phyloP scores from a whole-genome alignment of 768 basidiomycete genomes.

The Rubroboletus pulcherrimus region DNA sequence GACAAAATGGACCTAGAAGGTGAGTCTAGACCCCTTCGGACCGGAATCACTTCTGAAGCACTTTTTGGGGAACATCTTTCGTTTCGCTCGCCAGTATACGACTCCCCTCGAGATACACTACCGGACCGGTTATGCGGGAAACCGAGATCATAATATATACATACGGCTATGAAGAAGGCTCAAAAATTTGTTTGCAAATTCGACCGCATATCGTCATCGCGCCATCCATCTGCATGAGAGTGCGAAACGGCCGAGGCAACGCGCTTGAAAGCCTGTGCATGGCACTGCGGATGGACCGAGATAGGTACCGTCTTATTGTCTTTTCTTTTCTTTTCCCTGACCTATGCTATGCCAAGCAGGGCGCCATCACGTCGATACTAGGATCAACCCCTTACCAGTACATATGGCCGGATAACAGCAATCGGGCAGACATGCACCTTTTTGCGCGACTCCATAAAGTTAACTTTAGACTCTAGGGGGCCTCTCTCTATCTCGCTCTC shows the following conservation, averaged over 20 bases:
- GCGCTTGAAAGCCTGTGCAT: neutral
- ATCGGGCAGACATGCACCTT: conserved; percentile 1
- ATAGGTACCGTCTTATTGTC: conserved; percentile 11
- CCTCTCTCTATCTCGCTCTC: neutral
- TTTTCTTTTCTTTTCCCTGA: neutral
- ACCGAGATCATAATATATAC: neutral
- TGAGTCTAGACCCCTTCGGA: neutral
- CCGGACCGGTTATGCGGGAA: neutral
- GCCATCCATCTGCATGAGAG: neutral
- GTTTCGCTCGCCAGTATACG: too few relatives aligned
- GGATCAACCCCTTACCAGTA: neutral
- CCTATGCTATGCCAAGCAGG: neutral
- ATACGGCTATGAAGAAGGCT: neutral
- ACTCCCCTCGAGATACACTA: neutral
- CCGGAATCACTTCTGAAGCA: too few relatives aligned
- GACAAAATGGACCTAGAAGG: too few relatives aligned
- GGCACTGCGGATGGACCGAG: neutral
- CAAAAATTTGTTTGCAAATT: neutral
- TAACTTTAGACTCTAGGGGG: neutral
- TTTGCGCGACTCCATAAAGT: neutral
- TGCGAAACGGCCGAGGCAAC: neutral
- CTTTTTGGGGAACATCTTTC: too few relatives aligned
- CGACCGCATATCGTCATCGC: neutral
- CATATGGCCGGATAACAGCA: neutral
- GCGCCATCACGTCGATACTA: neutral